Evolutionary conservation across 31 red algal species (phyloP).

Genomic region (Porphyra umbilicalis): DNA sequence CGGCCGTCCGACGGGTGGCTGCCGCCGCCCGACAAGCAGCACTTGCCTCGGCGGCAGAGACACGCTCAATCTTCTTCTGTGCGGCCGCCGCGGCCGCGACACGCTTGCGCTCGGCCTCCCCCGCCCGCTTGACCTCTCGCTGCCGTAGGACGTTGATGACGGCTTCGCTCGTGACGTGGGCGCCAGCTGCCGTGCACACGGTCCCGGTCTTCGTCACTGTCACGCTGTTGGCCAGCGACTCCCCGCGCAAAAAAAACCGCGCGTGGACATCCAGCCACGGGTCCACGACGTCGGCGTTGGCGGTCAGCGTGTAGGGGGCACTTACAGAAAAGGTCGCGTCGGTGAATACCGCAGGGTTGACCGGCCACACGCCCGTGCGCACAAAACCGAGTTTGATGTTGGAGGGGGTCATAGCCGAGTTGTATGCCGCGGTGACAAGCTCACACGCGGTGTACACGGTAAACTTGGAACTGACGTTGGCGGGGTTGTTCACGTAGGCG

Average conservation of each 20-base stretch:
- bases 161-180: slow-evolving; percentile 4
- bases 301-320: neutral
- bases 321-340: slow-evolving; percentile 1
- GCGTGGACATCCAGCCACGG: neutral
- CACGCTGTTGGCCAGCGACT: slow-evolving; percentile 1
- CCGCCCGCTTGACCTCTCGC: neutral
- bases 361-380: slow-evolving; percentile 10
- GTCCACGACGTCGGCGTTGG: slow-evolving; percentile 1
- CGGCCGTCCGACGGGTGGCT: too few species aligned
- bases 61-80: too few species aligned
- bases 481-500: neutral
- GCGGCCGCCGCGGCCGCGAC: too few species aligned
- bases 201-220: slow-evolving; percentile 2
- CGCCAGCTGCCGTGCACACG: slow-evolving; percentile 17
- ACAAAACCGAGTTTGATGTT: slow-evolving; percentile 28
- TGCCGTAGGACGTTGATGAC: neutral
- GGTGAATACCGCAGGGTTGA: neutral
- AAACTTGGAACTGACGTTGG: neutral
- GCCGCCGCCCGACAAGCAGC: too few species aligned
- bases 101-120: too few species aligned
- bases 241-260: neutral
- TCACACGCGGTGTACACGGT: slow-evolving; percentile 10
- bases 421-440: slow-evolving; percentile 18
- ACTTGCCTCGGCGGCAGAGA: too few species aligned
- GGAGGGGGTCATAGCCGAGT: neutral